Base-by-base conservation (phyloP, 345 rosid species). In the Linum lewisii region DNA sequence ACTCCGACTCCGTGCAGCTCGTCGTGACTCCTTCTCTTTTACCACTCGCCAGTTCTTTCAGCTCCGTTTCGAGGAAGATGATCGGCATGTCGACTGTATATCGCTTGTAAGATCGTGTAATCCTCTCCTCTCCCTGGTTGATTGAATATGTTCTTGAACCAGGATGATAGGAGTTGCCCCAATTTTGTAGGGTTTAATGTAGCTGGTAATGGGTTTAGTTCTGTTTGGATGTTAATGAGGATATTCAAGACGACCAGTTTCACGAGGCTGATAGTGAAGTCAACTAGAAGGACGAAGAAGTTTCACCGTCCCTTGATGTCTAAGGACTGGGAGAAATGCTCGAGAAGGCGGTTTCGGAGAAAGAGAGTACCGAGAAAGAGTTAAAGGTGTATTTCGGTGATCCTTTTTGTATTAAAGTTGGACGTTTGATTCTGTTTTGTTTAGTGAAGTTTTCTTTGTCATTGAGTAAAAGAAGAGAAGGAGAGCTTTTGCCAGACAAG, bases 221-320 rank as follows among this genome's bases (percentile, higher is more conserved):
- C 60, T 42, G 49, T 19, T 13, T 78, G 24, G 98, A 88, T 81
- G 98, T 95, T 7, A 44, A 82, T 0, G 98, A 92, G 21, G 98
- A 84, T 69, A 90, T 6, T 54, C 32, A 65, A 76, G 82, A 72
- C 82, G 76, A 53, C 65, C 73, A 63, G 34, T 63, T 26, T 13
- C 67, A 42, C 1, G 75, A 42, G 60, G 25, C 62, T 1, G 69
- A 66, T 16, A 21, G 65, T 58, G 65, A 49, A 38, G 26, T 62
- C 6, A 24, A 24, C 6, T 21, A 4, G 24, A 24, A 24, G 25
- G 72, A 63, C 22, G 10, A 52, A 5, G 70, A 22, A 2, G 22
- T 13, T 42, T 52, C 10, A 11, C 6, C 42, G 13, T 21, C 21
- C n/a, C 20, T 7, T 0, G 36, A 26, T 16, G 19, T 15, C 5